Base-by-base conservation (phyloP, 768 basidiomycete genomes). In the Amanita phalloides region DNA sequence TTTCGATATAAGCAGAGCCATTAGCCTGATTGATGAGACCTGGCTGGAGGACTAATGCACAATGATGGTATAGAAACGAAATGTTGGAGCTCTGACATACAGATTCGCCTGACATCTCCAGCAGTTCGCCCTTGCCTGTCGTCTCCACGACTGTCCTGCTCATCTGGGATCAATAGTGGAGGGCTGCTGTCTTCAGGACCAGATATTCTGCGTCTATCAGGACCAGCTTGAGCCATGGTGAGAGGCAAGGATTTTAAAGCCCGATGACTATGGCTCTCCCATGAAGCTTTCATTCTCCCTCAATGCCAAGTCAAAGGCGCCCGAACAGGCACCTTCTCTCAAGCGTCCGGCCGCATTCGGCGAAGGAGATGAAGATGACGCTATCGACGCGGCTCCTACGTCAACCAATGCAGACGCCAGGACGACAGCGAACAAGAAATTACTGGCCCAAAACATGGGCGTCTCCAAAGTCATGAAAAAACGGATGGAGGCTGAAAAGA, bases 1-100 rank as follows among this genome's bases (percentile, higher is more conserved):
- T 87, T 68, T 99, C 96, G 58, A 99, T 88, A 63, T 98, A 99
- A 9, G 92, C 93, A 14, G 93, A 96, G 1, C 96, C 96, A 62
- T 92, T 94, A 1, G 96, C 95, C 67, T 96, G 92, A 55, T 71
- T 86, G 49, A 96, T 91, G 11, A 98, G 70, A 7, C 93, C 92
- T 26, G 90, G 82, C 63, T 93, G 84, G 45, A 99, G 69, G 67
- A 90, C 94, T 99, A 56, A 51, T 54, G 54, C 45, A 26, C 48
- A 37, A 45, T 41, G 26, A 50, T 48, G 47, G 45, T 42, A 25
- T 28, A 45, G 25, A 6, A n/a, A 35, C n/a, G 20, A 38, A 23
- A 39, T 38, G 25, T 13, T 38, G n/a, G 11, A 26, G 17, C 30
- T 30, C 48, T 48, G 35, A 66, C 66, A 68, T 66, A 95, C 95